Percentiles rank a stretch among this genome's conserved stretches.
Evolutionary conservation across 768 basidiomycete genomes (phyloP).

Genomic region (Tricholomella constricta): DNA sequence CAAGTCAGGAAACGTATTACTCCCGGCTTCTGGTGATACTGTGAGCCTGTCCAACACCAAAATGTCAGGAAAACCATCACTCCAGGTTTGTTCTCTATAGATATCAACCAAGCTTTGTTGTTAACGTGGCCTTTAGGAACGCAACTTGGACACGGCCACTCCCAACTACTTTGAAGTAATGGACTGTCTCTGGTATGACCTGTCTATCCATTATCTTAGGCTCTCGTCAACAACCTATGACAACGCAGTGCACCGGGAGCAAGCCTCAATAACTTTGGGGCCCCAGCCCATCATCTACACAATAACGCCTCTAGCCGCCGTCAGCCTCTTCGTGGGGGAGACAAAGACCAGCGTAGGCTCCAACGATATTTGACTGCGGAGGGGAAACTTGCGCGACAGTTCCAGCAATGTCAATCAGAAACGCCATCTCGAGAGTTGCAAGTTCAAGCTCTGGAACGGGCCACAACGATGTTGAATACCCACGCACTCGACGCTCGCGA

Average conservation of each 20-base stretch:
- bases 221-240: neutral
- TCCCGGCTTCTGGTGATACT: neutral
- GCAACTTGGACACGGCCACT: neutral
- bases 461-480: constrained; percentile 41
- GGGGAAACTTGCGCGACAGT: constrained; percentile 38
- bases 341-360: constrained; percentile 23
- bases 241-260: neutral
- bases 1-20: neutral
- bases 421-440: constrained; percentile 45
- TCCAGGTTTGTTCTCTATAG: neutral
- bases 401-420: constrained; percentile 35
- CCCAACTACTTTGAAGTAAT: neutral
- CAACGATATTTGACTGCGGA: constrained; percentile 49
- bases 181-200: neutral
- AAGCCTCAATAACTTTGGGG: neutral
- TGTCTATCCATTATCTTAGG: too few relatives aligned
- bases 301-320: neutral
- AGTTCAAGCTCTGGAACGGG: constrained; percentile 46
- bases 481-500: constrained; percentile 49
- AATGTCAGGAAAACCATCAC: neutral
- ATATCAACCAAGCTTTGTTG: neutral
- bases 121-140: neutral
- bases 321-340: neutral
- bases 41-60: neutral
- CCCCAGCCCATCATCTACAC: neutral